Base-by-base conservation (phyloP, 495 filamentous ascomycete genomes). In the Aspergillus hancockii region DNA sequence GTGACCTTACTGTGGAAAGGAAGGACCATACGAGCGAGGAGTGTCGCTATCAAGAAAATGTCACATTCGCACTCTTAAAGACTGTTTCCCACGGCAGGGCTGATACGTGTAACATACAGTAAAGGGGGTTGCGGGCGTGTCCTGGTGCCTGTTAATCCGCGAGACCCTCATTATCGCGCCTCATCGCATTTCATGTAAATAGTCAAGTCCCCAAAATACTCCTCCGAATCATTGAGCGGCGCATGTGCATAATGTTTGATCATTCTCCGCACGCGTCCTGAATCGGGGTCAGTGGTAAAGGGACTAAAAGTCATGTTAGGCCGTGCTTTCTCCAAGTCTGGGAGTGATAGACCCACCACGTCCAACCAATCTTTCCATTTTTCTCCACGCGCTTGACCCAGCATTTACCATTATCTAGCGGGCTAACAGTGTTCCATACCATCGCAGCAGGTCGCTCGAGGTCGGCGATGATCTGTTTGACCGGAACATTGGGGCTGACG, bases 391-490 rank as follows among this genome's bases (percentile, higher is more conserved):
- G 59, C 59, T 63, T 62, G 25, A 55, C 50, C 63, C 64, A 64
- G 7, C 18, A 47, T 49, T 38, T 41, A 38, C 64, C 58, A 45
- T 51, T 55, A 25, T 61, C 56, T 36, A 52, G 57, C n/a, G 25
- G 40, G 14, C n/a, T 46, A 1, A 73, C 66, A 10, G 58, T 67
- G 59, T 74, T 65, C 68, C 73, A 76, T 10, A 76, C 59, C 67
- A 73, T 68, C 10, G 63, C 67, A 0, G 64, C 70, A 0, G 73
- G 73, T 59, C 67, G 67, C 8, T 63, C 59, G 14, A 64, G 55
- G 60, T 76, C 73, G 34, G 68, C 70, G 5, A 76, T 57, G 8
- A 76, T 66, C 54, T 76, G 71, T 49, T 67, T 68, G 0, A 76
- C 70, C 0, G 71, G 70, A 0, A 76, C 59, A 55, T 76, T 69